Evolutionary conservation across 805 yeast genomes (phyloP).

Genomic region (Metschnikowia matae): DNA sequence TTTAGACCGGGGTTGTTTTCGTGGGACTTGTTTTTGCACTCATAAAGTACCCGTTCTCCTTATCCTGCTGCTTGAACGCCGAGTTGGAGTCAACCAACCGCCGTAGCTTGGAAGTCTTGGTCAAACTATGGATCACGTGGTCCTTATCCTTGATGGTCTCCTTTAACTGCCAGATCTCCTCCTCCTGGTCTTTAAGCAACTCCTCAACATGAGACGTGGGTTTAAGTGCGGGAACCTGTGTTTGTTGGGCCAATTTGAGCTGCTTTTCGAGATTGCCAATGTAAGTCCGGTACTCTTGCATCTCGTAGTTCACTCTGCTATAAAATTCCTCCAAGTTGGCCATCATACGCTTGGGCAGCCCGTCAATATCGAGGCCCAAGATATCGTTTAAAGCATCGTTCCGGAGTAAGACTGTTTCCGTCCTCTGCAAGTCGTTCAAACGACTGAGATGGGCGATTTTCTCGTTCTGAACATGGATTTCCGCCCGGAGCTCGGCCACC

Average conservation of each 20-base stretch:
- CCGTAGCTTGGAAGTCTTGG: slow-evolving; percentile 60
- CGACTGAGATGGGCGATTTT: slow-evolving; percentile 67
- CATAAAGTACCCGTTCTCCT: neutral
- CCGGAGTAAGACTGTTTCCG: slow-evolving; percentile 53
- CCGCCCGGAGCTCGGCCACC: slow-evolving; percentile 44
- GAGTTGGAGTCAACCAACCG: slow-evolving; percentile 36
- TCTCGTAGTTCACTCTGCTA: slow-evolving; percentile 45
- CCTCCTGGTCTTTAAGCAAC: slow-evolving; percentile 56
- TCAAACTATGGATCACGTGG: slow-evolving; percentile 68
- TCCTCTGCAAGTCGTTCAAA: slow-evolving; percentile 54
- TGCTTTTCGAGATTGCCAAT: slow-evolving; percentile 56
- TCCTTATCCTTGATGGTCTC: slow-evolving; percentile 69
- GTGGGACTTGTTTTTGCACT: neutral
- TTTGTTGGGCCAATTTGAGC: slow-evolving; percentile 32
- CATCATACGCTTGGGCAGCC: slow-evolving; percentile 39
- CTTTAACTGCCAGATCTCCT: slow-evolving; percentile 62
- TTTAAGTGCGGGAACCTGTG: slow-evolving; percentile 3
- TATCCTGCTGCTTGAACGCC: neutral
- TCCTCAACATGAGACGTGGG: slow-evolving; percentile 16
- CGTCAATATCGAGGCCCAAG: slow-evolving; percentile 39
- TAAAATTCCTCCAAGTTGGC: slow-evolving; percentile 47
- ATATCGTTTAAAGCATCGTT: slow-evolving; percentile 59
- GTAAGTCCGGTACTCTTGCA: slow-evolving; percentile 58
- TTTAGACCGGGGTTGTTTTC: neutral
- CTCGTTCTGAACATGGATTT: slow-evolving; percentile 60